These are phyloP conservation scores for Polychaeton citri DNA, from an alignment of 2,329 filamentous ascomycete genomes.

Conservation along the genomic window DNA sequence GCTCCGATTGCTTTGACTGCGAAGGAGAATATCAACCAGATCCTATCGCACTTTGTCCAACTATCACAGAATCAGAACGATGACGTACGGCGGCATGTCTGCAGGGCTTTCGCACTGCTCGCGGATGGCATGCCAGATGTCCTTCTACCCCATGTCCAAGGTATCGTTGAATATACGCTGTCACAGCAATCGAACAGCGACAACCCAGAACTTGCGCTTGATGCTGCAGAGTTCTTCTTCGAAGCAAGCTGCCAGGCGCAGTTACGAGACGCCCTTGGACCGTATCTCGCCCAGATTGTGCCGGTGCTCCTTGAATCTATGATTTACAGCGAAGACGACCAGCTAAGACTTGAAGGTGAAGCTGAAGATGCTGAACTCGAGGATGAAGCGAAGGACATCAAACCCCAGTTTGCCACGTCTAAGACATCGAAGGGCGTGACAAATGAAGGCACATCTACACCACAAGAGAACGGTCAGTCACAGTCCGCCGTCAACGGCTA, in stretches of 20 bases:
- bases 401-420: conserved; percentile 72
- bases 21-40: conserved; percentile 62
- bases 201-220: conserved; percentile 80
- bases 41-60: conserved; percentile 71
- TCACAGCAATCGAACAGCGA: conserved; percentile 69
- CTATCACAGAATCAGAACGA: conserved; percentile 63
- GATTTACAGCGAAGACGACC: conserved; percentile 93
- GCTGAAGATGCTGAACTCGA: conserved; percentile 77
- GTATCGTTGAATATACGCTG: conserved; percentile 86
- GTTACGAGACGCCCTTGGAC: conserved; percentile 61
- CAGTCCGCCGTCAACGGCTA: conserved; percentile 26
- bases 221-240: conserved; percentile 96
- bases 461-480: conserved; percentile 39
- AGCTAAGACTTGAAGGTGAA: conserved; percentile 67
- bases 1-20: conserved; percentile 60
- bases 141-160: conserved; percentile 73
- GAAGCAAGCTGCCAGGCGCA: conserved; percentile 78
- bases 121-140: conserved; percentile 85
- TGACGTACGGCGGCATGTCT: conserved; percentile 85
- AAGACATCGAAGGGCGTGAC: conserved; percentile 39
- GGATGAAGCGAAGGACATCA: conserved; percentile 80
- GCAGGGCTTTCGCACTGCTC: conserved; percentile 80
- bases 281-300: conserved; percentile 71
- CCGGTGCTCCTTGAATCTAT: conserved; percentile 87
- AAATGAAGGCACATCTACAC: conserved; percentile 19